These are phyloP conservation scores for Gentiana dahurica DNA, from an alignment of 257 asterid species.

Conservation along the genomic window DNA sequence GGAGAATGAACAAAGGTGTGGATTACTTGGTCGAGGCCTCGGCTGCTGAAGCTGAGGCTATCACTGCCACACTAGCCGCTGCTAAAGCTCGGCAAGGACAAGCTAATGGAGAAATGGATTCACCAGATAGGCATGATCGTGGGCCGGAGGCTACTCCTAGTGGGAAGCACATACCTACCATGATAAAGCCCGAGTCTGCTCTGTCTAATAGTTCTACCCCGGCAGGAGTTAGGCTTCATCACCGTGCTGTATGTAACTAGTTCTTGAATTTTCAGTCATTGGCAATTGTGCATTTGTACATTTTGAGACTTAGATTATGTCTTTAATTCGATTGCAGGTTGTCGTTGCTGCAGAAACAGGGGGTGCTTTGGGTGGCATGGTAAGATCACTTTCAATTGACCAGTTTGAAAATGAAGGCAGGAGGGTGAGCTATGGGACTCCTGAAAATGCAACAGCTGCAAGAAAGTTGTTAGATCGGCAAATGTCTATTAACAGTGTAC, in stretches of 20 bases:
- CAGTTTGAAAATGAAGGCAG: conserved; percentile 99
- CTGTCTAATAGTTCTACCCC: conserved; percentile 53
- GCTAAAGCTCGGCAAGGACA: conserved; percentile 98
- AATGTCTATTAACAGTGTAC: conserved; percentile 90
- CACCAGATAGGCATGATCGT: conserved; percentile 93
- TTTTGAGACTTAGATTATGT: conserved; percentile 10
- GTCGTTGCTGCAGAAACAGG: conserved; percentile 98
- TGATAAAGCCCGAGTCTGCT: conserved; percentile 82
- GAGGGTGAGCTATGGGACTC: conserved; percentile 96
- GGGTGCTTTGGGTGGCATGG: conserved; percentile 99
- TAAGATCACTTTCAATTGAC: conserved; percentile 96
- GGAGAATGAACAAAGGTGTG: conserved; percentile 84
- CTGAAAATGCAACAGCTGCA: conserved; percentile 98
- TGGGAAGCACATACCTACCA: conserved; percentile 64
- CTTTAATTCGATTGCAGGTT: conserved; percentile 44
- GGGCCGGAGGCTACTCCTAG: conserved; percentile 98
- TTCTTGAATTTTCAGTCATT: conserved; percentile 6
- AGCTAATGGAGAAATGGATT: conserved; percentile 84
- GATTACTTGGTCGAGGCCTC: conserved; percentile 97
- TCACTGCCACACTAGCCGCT: conserved; percentile 89
- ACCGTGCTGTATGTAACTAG: conserved; percentile 80
- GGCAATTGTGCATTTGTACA: conserved; percentile 1
- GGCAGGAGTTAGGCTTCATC: conserved; percentile 97
- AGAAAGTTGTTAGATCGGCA: conserved; percentile 94
- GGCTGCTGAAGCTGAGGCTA: conserved; percentile 99